Evolutionary conservation across 257 asterid genomes (phyloP), one percentile per base, ranked within the genome.

Genomic region (Capsicum baccatum): DNA sequence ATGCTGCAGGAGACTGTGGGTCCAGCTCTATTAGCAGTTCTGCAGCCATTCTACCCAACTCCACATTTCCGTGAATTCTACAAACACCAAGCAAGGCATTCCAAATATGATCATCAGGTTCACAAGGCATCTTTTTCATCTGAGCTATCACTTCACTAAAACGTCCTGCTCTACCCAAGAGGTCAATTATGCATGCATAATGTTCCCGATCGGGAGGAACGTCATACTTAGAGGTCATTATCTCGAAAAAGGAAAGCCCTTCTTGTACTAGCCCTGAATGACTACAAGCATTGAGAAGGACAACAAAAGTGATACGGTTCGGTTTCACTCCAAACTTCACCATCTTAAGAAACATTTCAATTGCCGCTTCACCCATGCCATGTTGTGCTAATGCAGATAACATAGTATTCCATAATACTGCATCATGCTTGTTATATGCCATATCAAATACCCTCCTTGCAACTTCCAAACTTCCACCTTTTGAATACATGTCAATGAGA

Each of bases 401-500:
- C 87, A 94, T 86, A 19, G 96, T 89, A 91, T 90, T 94, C 97
- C 97, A 94, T 71, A 90, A 83, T n/a, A 88, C 87, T 47, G 88
- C 86, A 64, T 92, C 91, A 52, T 87, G 88, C 80, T 91, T 92
- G 90, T 86, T 86, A 82, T 85, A 83, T 47, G 82, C 67, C 4
- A 74, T 21, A 21, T 85, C 85, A 63, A 94, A 94, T 64, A 92
- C 93, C 79, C 81, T 85, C 89, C 88, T 86, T 0, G 90, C 97
- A 11, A 79, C 73, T 67, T 82, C 86, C 83, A 94, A 83, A 85
- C 85, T 89, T 78, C 95, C 95, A 85, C 97, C 94, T 79, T 91
- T 92, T 10, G 97, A 88, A 76, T 95, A 94, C 97, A 93, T 93
- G 85, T 92, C 93, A 79, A 95, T 88, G 82, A 95, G 92, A 83